Evolutionary conservation across 345 rosid genomes (phyloP), one percentile per base, ranked within the genome.

Genomic region (Euclidium syriacum): DNA sequence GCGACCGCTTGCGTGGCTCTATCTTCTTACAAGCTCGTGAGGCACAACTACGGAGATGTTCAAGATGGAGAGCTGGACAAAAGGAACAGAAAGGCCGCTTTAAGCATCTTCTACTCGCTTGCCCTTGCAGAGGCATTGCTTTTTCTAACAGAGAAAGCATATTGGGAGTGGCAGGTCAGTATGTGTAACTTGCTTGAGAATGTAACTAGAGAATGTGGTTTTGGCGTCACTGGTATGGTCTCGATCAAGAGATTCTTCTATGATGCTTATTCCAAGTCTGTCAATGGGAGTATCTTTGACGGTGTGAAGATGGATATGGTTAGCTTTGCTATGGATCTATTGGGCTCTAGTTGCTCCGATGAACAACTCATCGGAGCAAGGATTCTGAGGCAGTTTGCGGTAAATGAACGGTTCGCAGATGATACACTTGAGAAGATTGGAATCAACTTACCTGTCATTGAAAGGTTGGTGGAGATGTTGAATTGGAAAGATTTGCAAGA

Each of bases 271-370:
- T 89, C 96, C 0, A 85, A 75, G 64, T 88, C 87, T 38, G 78
- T 91, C 43, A 77, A 85, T 25, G 95, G 96, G 26, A 86, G 92
- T 65, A 84, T 91, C 52, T 88, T 91, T 41, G 98, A 88, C 40
- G 94, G 98, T 18, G 67, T 88, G 75, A 83, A 81, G 68, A 91
- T 91, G 98, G 96, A 91, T 66, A 73, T 88, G 82, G 87, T 85
- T 20, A 75, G 73, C 44, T 89, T 91, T 58, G 83, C 81, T 7
- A 84, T 78, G 79, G 98, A 91, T 36, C 81, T 86, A 4, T 61
- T 88, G 76, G 70, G 57, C 24, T 91, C 98, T 0, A 86, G 33
- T 38, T 88, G 86, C 32, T 80, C 85, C 0, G 95, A 91, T 38
- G 96, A 91, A 71, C 96, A 91, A 77, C 88, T 88, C 35, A 79